Base-by-base conservation (phyloP, 164 flowering plant species). In the Brasenia schreberi region DNA sequence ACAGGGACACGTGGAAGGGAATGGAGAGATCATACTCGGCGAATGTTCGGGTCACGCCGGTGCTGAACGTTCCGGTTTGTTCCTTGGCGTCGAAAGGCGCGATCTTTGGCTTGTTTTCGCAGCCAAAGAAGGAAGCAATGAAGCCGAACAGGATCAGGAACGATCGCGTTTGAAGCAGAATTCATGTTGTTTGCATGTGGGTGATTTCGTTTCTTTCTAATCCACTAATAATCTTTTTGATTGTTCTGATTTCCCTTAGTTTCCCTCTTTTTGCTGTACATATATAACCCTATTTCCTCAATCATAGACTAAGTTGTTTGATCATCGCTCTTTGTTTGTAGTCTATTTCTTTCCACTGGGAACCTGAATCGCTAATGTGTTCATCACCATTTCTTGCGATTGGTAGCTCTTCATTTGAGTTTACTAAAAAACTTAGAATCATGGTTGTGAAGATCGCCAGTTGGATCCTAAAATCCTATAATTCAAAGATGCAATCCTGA, bases 21-120 rank as follows among this genome's bases (percentile, higher is more conserved):
- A 78, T 93, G 87, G 97, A 93, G 80, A 73, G 98, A 66, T 93
- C 98, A 0, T 93, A 93, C 66, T 90, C 96, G 1, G 87, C 97
- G 3, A 87, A 89, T 63, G 63, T 61, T n/a, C 73, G 96, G 63
- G 74, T 93, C 23, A 80, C 89, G n/a, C 97, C 97, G 43, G 97
- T 93, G 14, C 84, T 93, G 59, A 90, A 93, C 65, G 98, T 93
- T 5, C 96, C 94, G 7, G 90, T 90, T n/a, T 87, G 93, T 68
- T 88, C 98, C 0, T 85, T 86, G n/a, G 19, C 42, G 65, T 80
- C 86, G 0, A 61, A 61, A 23, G 86, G 72, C 0, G 79, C 87
- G 1, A 87, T 87, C 0, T 91, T 89, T 19, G 96, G 91, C n/a
- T 69, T 87, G 33, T 89, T 87, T 65, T 81, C 90, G 6, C 86